Base-by-base conservation (phyloP, 2,329 filamentous ascomycete genomes). In the Pestalotiopsis sp. region DNA sequence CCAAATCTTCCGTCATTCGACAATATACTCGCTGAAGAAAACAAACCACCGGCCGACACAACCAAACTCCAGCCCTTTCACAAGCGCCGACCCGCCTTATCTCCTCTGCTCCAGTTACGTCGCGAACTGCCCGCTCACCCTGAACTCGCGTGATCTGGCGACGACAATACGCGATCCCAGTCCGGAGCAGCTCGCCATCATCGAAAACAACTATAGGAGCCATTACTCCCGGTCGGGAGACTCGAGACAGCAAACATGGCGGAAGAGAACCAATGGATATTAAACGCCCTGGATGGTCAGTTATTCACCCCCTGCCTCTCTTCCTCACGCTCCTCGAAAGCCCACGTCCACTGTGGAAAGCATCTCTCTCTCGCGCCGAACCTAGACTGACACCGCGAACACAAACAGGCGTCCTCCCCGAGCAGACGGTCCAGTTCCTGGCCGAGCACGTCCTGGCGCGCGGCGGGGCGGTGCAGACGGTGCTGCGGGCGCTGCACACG, bases 371-470 rank as follows among this genome's bases (percentile, higher is more conserved):
- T 6, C 45, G 11, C 17, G 9, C 31, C 31, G 45, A n/a, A 52
- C 17, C 4, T 72, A 41, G 4, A 57, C 61, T 63, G 69, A 69
- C 61, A 59, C 58, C 14, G n/a, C 57, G 14, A 52, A 12, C n/a
- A 17, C 17, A 12, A n/a, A 45, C 69, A 79, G 78, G 75, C 74
- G 70, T 87, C 68, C 80, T 86, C 64, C 82, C 84, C 45, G 79
- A 85, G n/a, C 80, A 84, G 64, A 76, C 83, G 65, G 77, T 81
- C 71, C 78, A 80, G 66, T 77, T 82, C 67, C 77, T 87, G 67
- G 77, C 85, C 75, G 81, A 81, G 58, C 80, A 88, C 78, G 73
- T 87, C 69, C 79, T 88, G 62, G 79, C 82, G 75, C 82, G 82
- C 17, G 75, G 81, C 63, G 83, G 84, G 4, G 82, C 84, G 7